Evolutionary conservation across 1,139 yeast species (phyloP).

Genomic region (Scheffersomyces cryptocercus): DNA sequence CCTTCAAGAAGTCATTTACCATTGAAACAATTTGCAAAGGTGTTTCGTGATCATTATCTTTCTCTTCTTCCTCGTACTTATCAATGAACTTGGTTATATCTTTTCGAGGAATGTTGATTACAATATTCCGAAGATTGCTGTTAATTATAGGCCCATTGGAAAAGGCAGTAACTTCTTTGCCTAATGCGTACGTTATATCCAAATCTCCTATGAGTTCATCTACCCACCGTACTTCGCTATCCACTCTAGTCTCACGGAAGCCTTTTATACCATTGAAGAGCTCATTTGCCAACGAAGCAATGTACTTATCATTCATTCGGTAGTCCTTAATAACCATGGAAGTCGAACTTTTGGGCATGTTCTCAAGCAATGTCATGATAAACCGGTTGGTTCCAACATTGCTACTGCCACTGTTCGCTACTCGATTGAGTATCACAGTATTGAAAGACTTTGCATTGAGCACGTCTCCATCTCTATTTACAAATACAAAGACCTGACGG

Average conservation of each 20-base stretch:
- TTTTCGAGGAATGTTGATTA: slow-evolving; percentile 22
- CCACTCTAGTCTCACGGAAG: slow-evolving; percentile 3
- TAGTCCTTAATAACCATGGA: slow-evolving; percentile 13
- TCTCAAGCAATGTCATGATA: slow-evolving; percentile 10
- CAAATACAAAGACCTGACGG: slow-evolving; percentile 13
- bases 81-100: slow-evolving; percentile 17
- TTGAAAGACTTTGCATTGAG: slow-evolving; percentile 2
- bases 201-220: slow-evolving; percentile 11
- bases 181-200: slow-evolving; percentile 11
- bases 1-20: slow-evolving; percentile 17
- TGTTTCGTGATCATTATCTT: not conserved
- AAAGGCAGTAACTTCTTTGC: not conserved
- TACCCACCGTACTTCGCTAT: slow-evolving; percentile 2
- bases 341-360: slow-evolving; percentile 7
- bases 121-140: slow-evolving; percentile 21
- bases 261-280: slow-evolving; percentile 6
- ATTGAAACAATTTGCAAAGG: slow-evolving; percentile 4
- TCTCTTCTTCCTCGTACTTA: not conserved
- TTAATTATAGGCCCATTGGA: slow-evolving; percentile 7
- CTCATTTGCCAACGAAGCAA: slow-evolving; percentile 9
- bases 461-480: slow-evolving; percentile 3
- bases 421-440: slow-evolving; percentile 10
- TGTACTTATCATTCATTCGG: slow-evolving; percentile 7
- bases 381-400: slow-evolving; percentile 5
- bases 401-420: not conserved